A percentile compares a stretch with the other conserved stretches of the same genome.
Evolutionary conservation across 75 land plant species (phyloP).

Genomic region (Cupressus sempervirens): DNA sequence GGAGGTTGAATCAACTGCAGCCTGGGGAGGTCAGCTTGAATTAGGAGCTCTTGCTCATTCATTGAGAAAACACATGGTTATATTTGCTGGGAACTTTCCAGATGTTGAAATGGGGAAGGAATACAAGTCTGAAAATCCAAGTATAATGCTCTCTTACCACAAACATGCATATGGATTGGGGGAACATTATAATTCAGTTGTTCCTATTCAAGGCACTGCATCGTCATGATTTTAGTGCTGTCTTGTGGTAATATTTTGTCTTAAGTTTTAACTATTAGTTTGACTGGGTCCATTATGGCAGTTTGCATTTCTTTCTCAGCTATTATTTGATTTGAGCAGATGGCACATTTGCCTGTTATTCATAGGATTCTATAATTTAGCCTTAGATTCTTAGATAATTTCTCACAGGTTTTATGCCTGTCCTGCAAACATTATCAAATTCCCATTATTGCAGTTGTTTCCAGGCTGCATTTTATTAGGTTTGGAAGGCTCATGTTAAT

Average conservation of each 20-base stretch:
- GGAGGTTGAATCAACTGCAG: conserved; percentile 83
- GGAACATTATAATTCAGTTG: conserved; percentile 94
- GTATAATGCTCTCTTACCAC: conserved; percentile 77
- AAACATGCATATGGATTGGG: conserved; percentile 95
- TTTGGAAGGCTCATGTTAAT: conserved; percentile 9
- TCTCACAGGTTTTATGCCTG: neutral
- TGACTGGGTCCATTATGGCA: neutral
- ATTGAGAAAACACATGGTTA: conserved; percentile 68
- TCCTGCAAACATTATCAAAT: neutral
- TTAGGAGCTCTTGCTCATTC: conserved; percentile 80
- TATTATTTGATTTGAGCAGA: conserved; percentile 1
- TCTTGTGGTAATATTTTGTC: neutral
- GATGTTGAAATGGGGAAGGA: conserved; percentile 98
- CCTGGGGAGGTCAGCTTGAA: conserved; percentile 96
- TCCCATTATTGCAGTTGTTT: neutral
- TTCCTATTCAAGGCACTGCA: conserved; percentile 30
- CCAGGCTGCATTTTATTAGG: conserved; percentile 14
- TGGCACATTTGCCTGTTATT: neutral
- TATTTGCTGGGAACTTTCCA: conserved; percentile 69
- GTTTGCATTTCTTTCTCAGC: neutral
- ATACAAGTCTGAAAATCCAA: conserved; percentile 45
- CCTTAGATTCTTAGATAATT: neutral
- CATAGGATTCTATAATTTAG: neutral
- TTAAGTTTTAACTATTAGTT: neutral
- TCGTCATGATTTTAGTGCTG: conserved; percentile 10